Percentiles rank a stretch among this genome's conserved stretches.
Evolutionary conservation across 495 filamentous ascomycete genomes (phyloP).

Genomic region (Collariella sp.): DNA sequence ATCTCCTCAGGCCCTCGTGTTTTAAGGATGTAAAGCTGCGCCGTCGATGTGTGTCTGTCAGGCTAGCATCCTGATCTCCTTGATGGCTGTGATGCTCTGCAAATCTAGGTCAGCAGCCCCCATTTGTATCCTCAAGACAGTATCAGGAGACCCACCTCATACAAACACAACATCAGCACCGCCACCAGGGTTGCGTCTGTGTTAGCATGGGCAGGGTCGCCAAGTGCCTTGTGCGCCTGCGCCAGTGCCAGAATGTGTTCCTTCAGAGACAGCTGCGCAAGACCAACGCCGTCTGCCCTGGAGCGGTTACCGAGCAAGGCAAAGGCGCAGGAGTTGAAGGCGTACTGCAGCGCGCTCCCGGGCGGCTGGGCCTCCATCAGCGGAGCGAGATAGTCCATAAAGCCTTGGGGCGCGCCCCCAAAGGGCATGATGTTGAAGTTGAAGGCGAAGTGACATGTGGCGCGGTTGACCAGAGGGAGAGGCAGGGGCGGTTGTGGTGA

Average conservation of each 20-base stretch:
- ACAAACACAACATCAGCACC: constrained; percentile 21
- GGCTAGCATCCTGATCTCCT: constrained; percentile 36
- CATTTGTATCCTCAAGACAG: too few relatives aligned
- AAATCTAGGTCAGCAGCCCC: too few relatives aligned
- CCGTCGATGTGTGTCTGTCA: constrained; percentile 49
- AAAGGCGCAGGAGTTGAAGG: constrained; percentile 53
- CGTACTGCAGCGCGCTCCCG: constrained; percentile 44
- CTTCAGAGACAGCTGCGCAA: constrained; percentile 31
- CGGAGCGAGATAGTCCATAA: constrained; percentile 49
- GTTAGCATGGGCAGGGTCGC: constrained; percentile 30
- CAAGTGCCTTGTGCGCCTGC: constrained; percentile 46
- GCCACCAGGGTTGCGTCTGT: constrained; percentile 24
- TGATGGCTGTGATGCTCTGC: constrained; percentile 39
- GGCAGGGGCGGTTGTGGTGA: constrained; percentile 12
- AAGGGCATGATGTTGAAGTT: constrained; percentile 48
- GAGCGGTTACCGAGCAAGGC: constrained; percentile 40
- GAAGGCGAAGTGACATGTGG: constrained; percentile 44
- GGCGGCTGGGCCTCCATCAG: constrained; percentile 40
- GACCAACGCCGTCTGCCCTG: constrained; percentile 26
- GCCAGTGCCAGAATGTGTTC: constrained; percentile 45
- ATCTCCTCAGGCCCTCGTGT: constrained; percentile 42
- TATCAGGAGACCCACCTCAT: constrained; percentile 12
- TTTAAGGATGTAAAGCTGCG: constrained; percentile 44
- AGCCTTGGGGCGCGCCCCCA: constrained; percentile 35
- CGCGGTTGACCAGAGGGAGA: constrained; percentile 40